A percentile compares a stretch with the other conserved stretches of the same genome.
phyloP scores from a whole-genome alignment of 148 eudicot genomes.

The Euryodendron excelsum region DNA sequence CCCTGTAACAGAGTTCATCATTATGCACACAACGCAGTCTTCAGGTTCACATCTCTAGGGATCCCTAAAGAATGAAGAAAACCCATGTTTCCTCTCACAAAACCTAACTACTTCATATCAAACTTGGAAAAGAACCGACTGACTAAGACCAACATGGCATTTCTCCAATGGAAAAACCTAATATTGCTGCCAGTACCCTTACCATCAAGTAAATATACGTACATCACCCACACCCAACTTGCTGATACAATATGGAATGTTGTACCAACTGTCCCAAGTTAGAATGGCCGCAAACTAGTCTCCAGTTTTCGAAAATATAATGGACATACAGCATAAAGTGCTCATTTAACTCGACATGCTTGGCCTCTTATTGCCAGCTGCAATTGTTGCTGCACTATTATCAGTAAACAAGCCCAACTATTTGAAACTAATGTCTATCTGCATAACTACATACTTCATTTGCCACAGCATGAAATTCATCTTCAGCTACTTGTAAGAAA shows the following conservation, averaged over 20 bases:
- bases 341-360: too few species aligned
- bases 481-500: not conserved
- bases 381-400: too few species aligned
- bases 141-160: not conserved
- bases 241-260: too few species aligned
- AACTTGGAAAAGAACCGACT: not conserved
- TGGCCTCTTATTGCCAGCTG: too few species aligned
- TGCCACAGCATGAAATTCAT: not conserved
- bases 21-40: slow-evolving; percentile 50
- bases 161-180: not conserved
- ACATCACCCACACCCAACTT: not conserved
- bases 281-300: too few species aligned
- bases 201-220: not conserved
- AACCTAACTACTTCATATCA: not conserved
- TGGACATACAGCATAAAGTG: too few species aligned
- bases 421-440: not conserved
- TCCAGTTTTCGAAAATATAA: too few species aligned
- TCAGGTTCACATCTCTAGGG: not conserved
- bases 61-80: not conserved
- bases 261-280: too few species aligned
- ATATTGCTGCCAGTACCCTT: not conserved
- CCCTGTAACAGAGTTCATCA: not conserved
- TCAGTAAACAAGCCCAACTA: not conserved
- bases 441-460: not conserved
- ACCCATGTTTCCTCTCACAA: not conserved